These are phyloP conservation scores for Eucalyptus regnans DNA, from an alignment of 345 rosid genomes.

Conservation along the genomic window DNA sequence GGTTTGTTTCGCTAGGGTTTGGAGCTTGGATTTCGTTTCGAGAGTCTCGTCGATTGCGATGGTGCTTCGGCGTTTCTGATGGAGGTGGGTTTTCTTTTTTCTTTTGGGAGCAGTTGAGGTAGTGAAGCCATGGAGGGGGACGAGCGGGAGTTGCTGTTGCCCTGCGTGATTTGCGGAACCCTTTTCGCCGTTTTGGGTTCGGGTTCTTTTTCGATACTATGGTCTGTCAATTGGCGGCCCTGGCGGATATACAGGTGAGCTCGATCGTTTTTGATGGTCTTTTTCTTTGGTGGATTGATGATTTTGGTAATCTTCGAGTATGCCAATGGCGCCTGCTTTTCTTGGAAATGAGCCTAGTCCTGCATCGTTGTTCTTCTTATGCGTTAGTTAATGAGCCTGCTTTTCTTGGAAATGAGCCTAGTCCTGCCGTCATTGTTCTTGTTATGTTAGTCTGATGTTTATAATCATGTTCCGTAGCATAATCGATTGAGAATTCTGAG, in stretches of 20 bases:
- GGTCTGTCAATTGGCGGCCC: constrained; percentile 98
- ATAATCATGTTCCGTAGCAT: not conserved
- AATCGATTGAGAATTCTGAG: not conserved
- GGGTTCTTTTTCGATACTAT: constrained; percentile 74
- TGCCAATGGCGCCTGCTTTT: not conserved
- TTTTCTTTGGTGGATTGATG: not conserved
- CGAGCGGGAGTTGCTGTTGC: constrained; percentile 43
- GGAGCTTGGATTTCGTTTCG: not conserved
- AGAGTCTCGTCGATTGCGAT: not conserved
- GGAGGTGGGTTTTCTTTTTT: not conserved
- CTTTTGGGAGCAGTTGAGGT: constrained; percentile 16
- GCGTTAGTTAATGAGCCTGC: not conserved
- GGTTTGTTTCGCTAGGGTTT: not conserved
- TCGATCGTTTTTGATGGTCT: not conserved
- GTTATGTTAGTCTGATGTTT: not conserved
- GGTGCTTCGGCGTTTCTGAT: not conserved
- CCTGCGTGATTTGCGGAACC: constrained; percentile 80
- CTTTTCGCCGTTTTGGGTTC: constrained; percentile 66
- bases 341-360: not conserved
- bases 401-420: not conserved
- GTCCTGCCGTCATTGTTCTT: not conserved
- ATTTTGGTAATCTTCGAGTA: not conserved
- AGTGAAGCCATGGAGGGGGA: constrained; percentile 77
- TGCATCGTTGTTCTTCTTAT: not conserved
- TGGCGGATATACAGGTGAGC: constrained; percentile 93